Base-by-base conservation (phyloP, 2,329 filamentous ascomycete species). In the Calonectria hawksworthii region DNA sequence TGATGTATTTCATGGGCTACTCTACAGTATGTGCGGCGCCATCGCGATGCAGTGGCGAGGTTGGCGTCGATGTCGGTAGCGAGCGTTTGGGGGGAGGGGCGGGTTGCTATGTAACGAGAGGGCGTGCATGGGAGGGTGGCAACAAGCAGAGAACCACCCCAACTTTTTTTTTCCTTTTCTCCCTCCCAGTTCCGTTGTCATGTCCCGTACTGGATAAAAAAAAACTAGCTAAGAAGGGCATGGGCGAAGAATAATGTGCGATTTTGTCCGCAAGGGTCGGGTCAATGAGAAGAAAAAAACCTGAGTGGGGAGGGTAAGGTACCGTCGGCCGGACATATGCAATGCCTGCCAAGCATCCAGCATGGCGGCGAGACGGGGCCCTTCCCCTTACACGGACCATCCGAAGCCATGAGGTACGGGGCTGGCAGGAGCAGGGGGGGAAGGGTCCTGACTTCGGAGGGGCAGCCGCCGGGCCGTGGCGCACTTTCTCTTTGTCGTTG, bases 371-470 rank as follows among this genome's bases (percentile, higher is more conserved):
- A 61, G 30, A 50, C 38, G 51, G 38, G 52, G 51, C 41, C 67
- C 51, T 63, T 61, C 38, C 56, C 32, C 32, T 52, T 63, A 59
- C 68, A 76, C 68, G 74, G 72, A 64, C 74, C 67, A 71, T 38
- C 50, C 38, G 56, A 63, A 63, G 56, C n/a, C n/a, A 41, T 63
- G 36, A 28, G 56, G 16, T 63, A 63, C 23, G 34, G 56, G 56
- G 56, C 34, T 41, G 56, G 34, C 56, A 63, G 56, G 56, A 63
- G 36, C 56, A 41, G n/a, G 56, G 56, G 30, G 28, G 4, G 34
- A 23, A 66, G 67, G 67, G 68, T 71, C 68, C 69, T 73, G 65
- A 70, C 71, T 64, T 71, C 71, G 70, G 75, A 74, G 54, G 68
- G 68, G 56, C 63, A 72, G 56, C 68, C 68, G 30, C 56, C 68